Conservation (phyloP, 2,329 filamentous ascomycete genomes). For the Neonectria faginata region DNA sequence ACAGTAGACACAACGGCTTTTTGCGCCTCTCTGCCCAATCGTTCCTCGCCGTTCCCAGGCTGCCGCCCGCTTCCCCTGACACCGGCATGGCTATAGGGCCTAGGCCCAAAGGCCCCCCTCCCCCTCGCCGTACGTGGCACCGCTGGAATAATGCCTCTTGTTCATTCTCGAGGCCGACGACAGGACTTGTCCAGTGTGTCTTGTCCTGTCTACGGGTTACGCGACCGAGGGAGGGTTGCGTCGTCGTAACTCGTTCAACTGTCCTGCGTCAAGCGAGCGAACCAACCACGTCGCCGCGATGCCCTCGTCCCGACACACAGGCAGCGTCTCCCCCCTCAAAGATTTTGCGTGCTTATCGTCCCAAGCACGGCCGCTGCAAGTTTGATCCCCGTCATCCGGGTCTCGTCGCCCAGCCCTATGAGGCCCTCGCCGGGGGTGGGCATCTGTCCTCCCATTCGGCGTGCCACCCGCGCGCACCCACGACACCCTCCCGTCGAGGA, state of each 20-base stretch:
- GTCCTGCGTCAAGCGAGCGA: slow-evolving; percentile 1
- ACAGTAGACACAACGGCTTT: background rate
- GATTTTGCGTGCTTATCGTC: slow-evolving; percentile 23
- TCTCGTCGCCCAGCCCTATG: slow-evolving; percentile 23
- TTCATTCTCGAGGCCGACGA: background rate
- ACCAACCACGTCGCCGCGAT: slow-evolving; percentile 15
- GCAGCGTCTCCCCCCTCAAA: background rate
- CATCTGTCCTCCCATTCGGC: slow-evolving; percentile 7
- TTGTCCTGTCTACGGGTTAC: background rate
- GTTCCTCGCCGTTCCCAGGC: slow-evolving; percentile 16
- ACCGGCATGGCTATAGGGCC: slow-evolving; percentile 10
- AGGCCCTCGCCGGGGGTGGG: slow-evolving; percentile 14
- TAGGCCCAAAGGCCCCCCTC: background rate
- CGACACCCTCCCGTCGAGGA: background rate
- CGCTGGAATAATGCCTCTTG: slow-evolving; percentile 10
- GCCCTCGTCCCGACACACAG: background rate
- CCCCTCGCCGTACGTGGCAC: slow-evolving; percentile 18
- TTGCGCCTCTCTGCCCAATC: slow-evolving; percentile 18
- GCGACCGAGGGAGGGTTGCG: background rate
- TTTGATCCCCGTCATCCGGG: slow-evolving; percentile 14
- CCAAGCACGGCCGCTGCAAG: slow-evolving; percentile 24
- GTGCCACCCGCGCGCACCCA: slow-evolving; percentile 3
- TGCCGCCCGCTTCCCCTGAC: slow-evolving; percentile 16
- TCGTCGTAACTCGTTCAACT: slow-evolving; percentile 1
- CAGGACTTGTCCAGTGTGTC: background rate